Evolutionary conservation across 1,284 basidiomycete genomes (phyloP).

Genomic region (Uromyces viciae-fabae): DNA sequence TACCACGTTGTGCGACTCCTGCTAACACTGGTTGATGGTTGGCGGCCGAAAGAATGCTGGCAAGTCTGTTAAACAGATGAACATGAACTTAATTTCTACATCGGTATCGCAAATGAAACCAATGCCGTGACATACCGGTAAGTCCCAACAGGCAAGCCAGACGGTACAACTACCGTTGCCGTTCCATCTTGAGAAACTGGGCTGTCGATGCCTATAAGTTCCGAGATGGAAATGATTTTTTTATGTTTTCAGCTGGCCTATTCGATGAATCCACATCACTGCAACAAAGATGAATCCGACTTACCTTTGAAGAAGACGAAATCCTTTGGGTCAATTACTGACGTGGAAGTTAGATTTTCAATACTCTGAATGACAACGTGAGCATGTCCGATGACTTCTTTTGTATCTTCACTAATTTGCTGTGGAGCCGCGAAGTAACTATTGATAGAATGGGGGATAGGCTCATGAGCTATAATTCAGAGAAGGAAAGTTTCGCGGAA

Average conservation of each 20-base stretch:
- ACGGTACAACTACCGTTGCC: neutral
- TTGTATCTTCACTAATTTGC: neutral
- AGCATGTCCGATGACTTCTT: conserved; percentile 37
- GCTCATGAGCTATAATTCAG: neutral
- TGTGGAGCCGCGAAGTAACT: conserved; percentile 38
- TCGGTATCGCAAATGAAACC: no score
- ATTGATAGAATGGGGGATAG: neutral
- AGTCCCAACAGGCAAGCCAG: conserved; percentile 19
- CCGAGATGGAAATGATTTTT: neutral
- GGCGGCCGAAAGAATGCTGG: conserved; percentile 7
- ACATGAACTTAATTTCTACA: neutral
- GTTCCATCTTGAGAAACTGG: neutral
- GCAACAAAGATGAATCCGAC: neutral
- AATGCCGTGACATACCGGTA: conserved; percentile 39
- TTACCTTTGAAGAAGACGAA: conserved; percentile 41
- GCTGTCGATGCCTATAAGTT: conserved; percentile 20
- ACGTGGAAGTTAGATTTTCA: conserved; percentile 9
- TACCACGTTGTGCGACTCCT: conserved; percentile 27
- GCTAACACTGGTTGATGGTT: conserved; percentile 32
- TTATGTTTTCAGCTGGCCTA: neutral
- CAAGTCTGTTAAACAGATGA: neutral
- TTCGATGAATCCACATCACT: neutral
- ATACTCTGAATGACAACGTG: conserved; percentile 32
- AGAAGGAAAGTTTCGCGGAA: neutral
- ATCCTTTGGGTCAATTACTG: neutral